phyloP scores from a whole-genome alignment of 257 asterid genomes.

The Ehretia macrophylla region DNA sequence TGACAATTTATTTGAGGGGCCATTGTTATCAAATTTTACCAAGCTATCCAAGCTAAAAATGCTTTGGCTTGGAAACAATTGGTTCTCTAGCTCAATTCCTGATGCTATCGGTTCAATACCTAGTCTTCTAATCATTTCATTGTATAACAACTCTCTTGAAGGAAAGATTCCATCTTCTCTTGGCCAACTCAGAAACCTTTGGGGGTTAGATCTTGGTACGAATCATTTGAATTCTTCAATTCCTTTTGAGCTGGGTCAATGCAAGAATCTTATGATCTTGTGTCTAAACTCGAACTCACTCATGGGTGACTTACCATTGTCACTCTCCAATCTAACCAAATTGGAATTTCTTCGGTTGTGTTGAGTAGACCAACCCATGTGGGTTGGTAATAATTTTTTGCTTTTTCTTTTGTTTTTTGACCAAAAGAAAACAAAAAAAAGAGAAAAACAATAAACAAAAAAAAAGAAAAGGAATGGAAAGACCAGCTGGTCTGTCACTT shows the following conservation, averaged over 20 bases:
- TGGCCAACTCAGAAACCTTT: constrained; percentile 28
- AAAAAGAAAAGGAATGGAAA: too few relatives aligned
- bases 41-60: too few relatives aligned
- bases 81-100: too few relatives aligned
- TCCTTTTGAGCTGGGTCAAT: constrained; percentile 34
- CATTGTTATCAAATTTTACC: too few relatives aligned
- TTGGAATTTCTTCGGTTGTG: constrained; percentile 50
- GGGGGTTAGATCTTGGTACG: constrained; percentile 9
- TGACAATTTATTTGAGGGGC: constrained; percentile 46
- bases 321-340: constrained; percentile 54
- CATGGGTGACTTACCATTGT: constrained; percentile 57
- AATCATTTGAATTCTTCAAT: constrained; percentile 28
- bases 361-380: too few relatives aligned
- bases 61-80: too few relatives aligned
- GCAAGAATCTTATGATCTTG: constrained; percentile 29
- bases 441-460: too few relatives aligned
- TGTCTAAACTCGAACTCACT: constrained; percentile 32
- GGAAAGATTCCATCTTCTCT: constrained; percentile 40
- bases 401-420: too few relatives aligned
- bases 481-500: too few relatives aligned
- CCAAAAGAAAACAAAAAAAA: too few relatives aligned
- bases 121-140: constrained; percentile 34
- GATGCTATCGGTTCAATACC: constrained; percentile 33
- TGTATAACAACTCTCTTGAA: constrained; percentile 47
- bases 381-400: too few relatives aligned